phyloP scores from a whole-genome alignment of 164 flowering plant species.

The Paratinospora sagittata region DNA sequence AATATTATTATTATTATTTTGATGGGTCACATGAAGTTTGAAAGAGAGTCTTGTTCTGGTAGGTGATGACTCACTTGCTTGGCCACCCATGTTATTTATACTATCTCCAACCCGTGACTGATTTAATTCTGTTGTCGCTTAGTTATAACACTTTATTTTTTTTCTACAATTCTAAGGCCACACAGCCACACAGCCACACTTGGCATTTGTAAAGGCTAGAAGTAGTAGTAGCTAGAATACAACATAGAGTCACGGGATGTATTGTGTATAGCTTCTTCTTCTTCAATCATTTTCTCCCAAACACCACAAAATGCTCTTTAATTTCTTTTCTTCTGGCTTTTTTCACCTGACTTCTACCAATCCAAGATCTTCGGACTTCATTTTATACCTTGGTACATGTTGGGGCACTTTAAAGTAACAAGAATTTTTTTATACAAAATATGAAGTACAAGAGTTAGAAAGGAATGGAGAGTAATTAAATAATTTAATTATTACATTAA shows the following conservation, averaged over 20 bases:
- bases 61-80: too few relatives aligned
- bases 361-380: background rate
- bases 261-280: background rate
- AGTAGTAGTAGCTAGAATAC: constrained; percentile 32
- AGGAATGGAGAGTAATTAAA: too few relatives aligned
- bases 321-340: background rate
- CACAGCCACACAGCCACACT: background rate
- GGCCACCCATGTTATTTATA: background rate
- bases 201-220: background rate
- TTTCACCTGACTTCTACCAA: background rate
- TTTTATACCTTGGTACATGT: too few relatives aligned
- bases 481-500: too few relatives aligned
- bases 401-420: too few relatives aligned
- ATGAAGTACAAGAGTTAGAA: too few relatives aligned
- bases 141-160: background rate
- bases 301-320: background rate
- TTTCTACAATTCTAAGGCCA: background rate
- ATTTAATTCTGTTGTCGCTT: constrained; percentile 4
- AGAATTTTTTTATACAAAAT: too few relatives aligned
- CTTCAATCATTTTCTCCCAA: constrained; percentile 13
- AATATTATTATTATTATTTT: background rate
- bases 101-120: constrained; percentile 1
- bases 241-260: constrained; percentile 53
- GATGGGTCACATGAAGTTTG: background rate
- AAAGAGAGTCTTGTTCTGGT: background rate